Evolutionary conservation across 108 stramenopile genomes (phyloP), one percentile per base, ranked within the genome.

Genomic region (Halocafeteria seosinensis): DNA sequence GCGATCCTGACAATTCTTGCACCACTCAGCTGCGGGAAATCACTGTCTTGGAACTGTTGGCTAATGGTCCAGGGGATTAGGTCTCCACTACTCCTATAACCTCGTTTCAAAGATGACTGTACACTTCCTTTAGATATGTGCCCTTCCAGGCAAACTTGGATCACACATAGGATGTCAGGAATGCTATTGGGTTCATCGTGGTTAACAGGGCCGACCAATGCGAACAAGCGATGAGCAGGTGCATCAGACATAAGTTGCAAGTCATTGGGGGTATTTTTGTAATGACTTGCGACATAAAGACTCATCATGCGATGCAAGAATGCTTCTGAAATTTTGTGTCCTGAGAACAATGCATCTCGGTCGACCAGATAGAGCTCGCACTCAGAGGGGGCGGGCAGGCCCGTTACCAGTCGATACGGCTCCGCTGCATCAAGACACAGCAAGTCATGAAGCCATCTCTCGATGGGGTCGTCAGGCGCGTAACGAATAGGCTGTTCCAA

Each of bases 51-150:
- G 79, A 94, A 99, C 73, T 99, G 97, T 70, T 99, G 97, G 34
- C 88, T 80, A 51, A 99, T 77, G n/a, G 91, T 99, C 97, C 97
- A 99, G 2, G 97, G 97, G 69, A 99, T 93, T 38, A 99, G 70
- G 79, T 99, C 97, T 11, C 94, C 97, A 0, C 89, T 85, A 1
- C 89, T 86, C 28, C 93, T 75, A 68, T 95, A 87, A 1, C 97
- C 97, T 26, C 88, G 68, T 13, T 87, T 82, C 21, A 99, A 73
- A 53, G 91, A 88, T 24, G 89, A 89, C 75, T 88, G 81, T 9
- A 94, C 90, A 29, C 87, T 76, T 58, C 89, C 88, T 1, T 81
- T 75, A 13, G 87, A 86, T 63, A 99, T 91, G 62, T 81, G 80
- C 21, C 97, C 97, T 72, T 99, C 97, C 37, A 95, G 67, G 5